Base-by-base conservation (phyloP, 1,284 basidiomycete species). In the Tilletiaria anomala region DNA sequence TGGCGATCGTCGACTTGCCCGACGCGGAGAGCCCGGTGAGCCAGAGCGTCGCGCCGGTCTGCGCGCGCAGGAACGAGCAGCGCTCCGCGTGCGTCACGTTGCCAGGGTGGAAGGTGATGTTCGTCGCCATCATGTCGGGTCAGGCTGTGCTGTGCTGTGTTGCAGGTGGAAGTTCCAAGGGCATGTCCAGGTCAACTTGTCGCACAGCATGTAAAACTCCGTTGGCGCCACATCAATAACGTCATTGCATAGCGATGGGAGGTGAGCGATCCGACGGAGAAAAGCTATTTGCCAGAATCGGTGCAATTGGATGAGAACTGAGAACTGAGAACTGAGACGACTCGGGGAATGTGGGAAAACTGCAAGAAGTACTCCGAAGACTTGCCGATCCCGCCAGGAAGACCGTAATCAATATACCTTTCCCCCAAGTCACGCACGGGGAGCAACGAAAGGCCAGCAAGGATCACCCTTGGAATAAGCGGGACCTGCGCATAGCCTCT, bases 1-100 rank as follows among this genome's bases (percentile, higher is more conserved):
- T 88, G 1, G 87, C 93, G 58, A 99, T 87, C 20, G 93, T 97
- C 14, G 88, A 94, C 83, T 94, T 69, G 22, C 58, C 54, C 42
- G 51, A 60, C 2, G 55, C 50, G 15, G 60, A 53, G 15, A 57
- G 53, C 43, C 53, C 54, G 15, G 52, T 58, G 21, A 58, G 53
- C 53, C 62, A 63, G 38, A 58, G 44, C 20, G 44, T 53, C 3
- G 46, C 48, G 21, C 57, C 58, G 26, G 26, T 8, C 5, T 45
- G 32, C 32, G 59, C 54, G 18, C 39, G 41, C 40, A 65, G 51
- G 14, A 61, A 54, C 26, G 44, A 34, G 22, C 44, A 42, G 24
- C 62, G 53, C 51, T 65, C 62, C 5, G 54, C 51, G 47, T 65
- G 62, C 14, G 55, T 49, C 20, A 65, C 61, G 36, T 47, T 53